Evolutionary conservation across 2,329 filamentous ascomycete species (phyloP).

Genomic region (Hymenotorrendiella dingleyae): DNA sequence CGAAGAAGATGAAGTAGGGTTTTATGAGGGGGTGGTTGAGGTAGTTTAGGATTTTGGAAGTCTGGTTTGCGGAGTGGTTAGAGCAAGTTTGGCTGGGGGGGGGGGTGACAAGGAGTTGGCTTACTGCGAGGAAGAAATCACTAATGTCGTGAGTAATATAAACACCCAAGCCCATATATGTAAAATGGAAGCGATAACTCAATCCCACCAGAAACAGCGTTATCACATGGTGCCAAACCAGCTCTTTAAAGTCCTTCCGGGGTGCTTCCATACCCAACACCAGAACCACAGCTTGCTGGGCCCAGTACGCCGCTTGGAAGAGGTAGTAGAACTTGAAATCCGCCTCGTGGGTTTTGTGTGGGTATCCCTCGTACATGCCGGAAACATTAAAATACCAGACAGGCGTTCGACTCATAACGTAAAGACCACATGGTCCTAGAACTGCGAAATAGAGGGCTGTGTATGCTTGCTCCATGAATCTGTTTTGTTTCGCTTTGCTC

Average conservation of each 20-base stretch:
- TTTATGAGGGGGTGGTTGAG: slow-evolving; percentile 71
- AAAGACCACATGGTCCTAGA: slow-evolving; percentile 78
- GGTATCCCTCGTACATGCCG: slow-evolving; percentile 86
- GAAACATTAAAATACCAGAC: slow-evolving; percentile 94
- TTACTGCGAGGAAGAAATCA: slow-evolving; percentile 90
- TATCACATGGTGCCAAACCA: slow-evolving; percentile 87
- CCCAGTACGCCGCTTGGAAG: slow-evolving; percentile 91
- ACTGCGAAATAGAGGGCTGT: slow-evolving; percentile 85
- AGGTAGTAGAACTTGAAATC: slow-evolving; percentile 94
- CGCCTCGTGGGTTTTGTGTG: slow-evolving; percentile 73
- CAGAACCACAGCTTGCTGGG: slow-evolving; percentile 86
- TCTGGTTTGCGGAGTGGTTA: slow-evolving; percentile 42
- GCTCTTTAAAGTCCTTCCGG: slow-evolving; percentile 89
- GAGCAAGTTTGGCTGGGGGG: too few relatives aligned
- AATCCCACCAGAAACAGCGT: slow-evolving; percentile 76
- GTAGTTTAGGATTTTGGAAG: slow-evolving; percentile 89
- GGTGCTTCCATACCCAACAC: slow-evolving; percentile 86
- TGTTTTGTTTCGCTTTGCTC: slow-evolving; percentile 70
- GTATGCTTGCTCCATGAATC: slow-evolving; percentile 96
- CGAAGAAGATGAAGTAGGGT: slow-evolving; percentile 80
- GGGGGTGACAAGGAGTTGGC: slow-evolving; percentile 35
- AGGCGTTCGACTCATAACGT: slow-evolving; percentile 84
- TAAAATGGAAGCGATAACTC: slow-evolving; percentile 95
- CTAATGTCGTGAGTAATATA: slow-evolving; percentile 94
- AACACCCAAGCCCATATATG: slow-evolving; percentile 86